Base-by-base conservation (phyloP, 371 early-diverging fungal genomes). In the Dipsacomyces acuminosporus region DNA sequence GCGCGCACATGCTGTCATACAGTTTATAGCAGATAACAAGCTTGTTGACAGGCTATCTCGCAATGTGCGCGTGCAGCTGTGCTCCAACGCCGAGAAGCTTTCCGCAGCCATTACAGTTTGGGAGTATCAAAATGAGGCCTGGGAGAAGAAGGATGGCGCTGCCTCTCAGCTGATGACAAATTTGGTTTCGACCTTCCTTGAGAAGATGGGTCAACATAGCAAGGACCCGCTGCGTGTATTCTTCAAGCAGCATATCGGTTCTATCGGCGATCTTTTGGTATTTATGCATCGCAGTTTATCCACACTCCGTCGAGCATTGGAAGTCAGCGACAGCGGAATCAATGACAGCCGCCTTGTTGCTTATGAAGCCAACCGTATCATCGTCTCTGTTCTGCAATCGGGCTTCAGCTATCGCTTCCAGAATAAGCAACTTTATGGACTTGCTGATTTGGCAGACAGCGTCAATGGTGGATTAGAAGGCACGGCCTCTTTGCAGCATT, bases 171-270 rank as follows among this genome's bases (percentile, higher is more conserved):
- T 64, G 18, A 36, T 70, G 45, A 44, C 56, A 24, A 56, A 64
- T 11, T 46, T 60, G n/a, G 60, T 49, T 1, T 43, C 60, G 0
- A 48, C 61, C 8, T 61, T 60, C 23, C 48, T 61, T 2, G 61
- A 53, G 23, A 33, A 56, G 15, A 25, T 49, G 2, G 66, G 61
- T 3, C 42, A 52, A 42, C 66, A 51, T 21, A 36, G 49, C 34
- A 43, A 24, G 14, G 71, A 71, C 15, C 56, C 71, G 6, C 58
- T 71, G 36, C 64, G 65, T 36, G 25, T 46, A 13, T 52, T 71
- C 23, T 59, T 72, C 23, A 52, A 48, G 14, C 61, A 55, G 21
- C 59, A 62, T 24, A 53, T 48, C 6, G 54, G 38, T 4, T 26
- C 51, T 19, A 21, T 66, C 1, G 62, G 61, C 26, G 62, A 56